Base-by-base conservation (phyloP, 2,329 filamentous ascomycete species). In the Acephala macrosclerotiorum region DNA sequence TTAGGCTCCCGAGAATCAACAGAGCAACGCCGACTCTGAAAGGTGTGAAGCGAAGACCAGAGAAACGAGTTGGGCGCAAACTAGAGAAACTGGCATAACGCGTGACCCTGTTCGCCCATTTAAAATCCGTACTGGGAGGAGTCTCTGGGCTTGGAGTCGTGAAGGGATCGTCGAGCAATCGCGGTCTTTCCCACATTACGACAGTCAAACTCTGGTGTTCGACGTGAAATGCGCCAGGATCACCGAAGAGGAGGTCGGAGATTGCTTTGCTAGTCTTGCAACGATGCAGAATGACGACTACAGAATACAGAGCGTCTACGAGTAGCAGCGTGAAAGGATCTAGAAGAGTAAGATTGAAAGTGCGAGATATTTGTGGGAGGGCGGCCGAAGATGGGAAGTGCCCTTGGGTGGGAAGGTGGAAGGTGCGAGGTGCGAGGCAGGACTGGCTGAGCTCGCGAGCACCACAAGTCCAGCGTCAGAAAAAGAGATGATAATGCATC, bases 151-250 rank as follows among this genome's bases (percentile, higher is more conserved):
- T 45, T 8, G 68, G 68, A 26, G 71, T 70, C 3, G 63, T 70
- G 62, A 73, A 74, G 18, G 72, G 71, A 59, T 73, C 71, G 20
- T 72, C 66, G 36, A 70, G 67, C 20, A 57, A 26, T 45, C 61
- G 61, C 22, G 65, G 47, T 47, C 58, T 56, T 26, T 70, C 59
- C 66, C 67, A 67, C 72, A 74, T 74, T 18, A 42, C 66, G 45
- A 49, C n/a, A 18, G 25, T 40, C n/a, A 16, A 4, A 25, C n/a
- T 18, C 2, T 11, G 9, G 22, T 11, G 45, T 4, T 49, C 45
- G 45, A 49, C 11, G 22, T 11, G 18, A 49, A 22, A 49, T n/a
- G n/a, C 20, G 18, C 40, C n/a, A 42, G 16, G 11, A 20, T 4
- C 5, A 12, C n/a, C 2, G 45, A 33, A 16, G 49, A 53, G 12